phyloP scores from a whole-genome alignment of 2,329 filamentous ascomycete genomes.

The Sporothrix luriei region DNA sequence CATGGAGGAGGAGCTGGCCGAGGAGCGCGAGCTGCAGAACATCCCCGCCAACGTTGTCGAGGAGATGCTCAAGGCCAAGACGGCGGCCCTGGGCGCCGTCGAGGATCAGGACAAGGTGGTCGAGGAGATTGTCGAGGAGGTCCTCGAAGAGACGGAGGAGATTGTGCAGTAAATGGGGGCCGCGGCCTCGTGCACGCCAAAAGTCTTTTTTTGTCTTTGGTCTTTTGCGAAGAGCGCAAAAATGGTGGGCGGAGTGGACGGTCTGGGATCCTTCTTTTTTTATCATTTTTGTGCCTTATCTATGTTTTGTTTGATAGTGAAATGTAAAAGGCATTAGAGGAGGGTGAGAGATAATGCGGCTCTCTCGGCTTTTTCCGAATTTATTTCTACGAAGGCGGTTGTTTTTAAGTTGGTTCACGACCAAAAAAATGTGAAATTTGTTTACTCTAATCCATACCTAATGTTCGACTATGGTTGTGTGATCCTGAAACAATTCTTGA shows the following conservation, averaged over 20 bases:
- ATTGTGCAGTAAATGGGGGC: constrained; percentile 47
- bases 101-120: constrained; percentile 77
- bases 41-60: constrained; percentile 67
- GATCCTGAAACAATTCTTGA: constrained; percentile 2
- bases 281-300: neutral
- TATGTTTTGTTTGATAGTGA: neutral
- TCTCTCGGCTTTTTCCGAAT: neutral
- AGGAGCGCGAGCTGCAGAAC: constrained; percentile 70
- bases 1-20: constrained; percentile 69
- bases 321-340: constrained; percentile 13
- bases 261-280: constrained; percentile 3
- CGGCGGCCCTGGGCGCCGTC: constrained; percentile 56
- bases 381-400: constrained; percentile 11
- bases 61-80: constrained; percentile 61
- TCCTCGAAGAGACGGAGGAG: constrained; percentile 83
- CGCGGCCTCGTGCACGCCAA: neutral
- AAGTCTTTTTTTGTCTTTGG: neutral
- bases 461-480: too few species aligned
- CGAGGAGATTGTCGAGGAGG: constrained; percentile 87
- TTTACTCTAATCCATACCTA: neutral
- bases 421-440: constrained; percentile 18
- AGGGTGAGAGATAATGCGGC: constrained; percentile 10
- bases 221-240: neutral
- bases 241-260: neutral
- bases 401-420: neutral